Evolutionary conservation across 2,329 filamentous ascomycete species (phyloP), one percentile per base, ranked within the genome.

Genomic region (Pseudocercospora fuligena): DNA sequence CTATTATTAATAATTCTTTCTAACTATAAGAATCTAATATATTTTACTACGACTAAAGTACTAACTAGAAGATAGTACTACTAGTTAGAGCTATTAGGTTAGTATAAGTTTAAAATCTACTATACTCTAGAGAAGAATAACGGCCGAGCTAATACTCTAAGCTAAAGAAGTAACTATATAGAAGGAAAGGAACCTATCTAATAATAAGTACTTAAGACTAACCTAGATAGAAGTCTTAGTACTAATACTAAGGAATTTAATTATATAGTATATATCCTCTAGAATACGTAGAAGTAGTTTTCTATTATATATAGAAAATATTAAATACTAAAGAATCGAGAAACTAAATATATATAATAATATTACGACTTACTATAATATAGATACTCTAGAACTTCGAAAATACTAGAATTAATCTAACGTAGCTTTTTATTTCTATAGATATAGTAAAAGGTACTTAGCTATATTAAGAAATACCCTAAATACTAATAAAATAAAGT

Each of bases 91-190:
- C 65, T 64, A 25, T 60, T 63, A 8, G 40, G 53, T 31, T 51
- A 61, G 56, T 68, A 70, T 46, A 67, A 70, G 54, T 70, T 69
- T 46, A 49, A 64, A 51, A 70, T 70, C 43, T 23, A 53, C 25
- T 70, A 70, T 47, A 70, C 46, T 11, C 68, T 23, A 58, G 63
- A 66, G 19, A 65, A 61, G 54, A 63, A 70, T 33, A 70, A 70
- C 23, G 36, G 60, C 43, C 11, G 61, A 63, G 65, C 60, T 27
- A 61, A 68, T 53, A 51, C 56, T 51, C 67, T 69, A 60, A 69
- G 66, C 46, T 63, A 61, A 47, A 51, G 61, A 64, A 58, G 25
- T 21, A 51, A 64, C 58, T 63, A 68, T 31, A 68, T 68, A 43
- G 63, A 66, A 67, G 62, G 67, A 3, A 69, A 69, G 21, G 67